Evolutionary conservation across 176 grass and related monocot genomes (phyloP).

Genomic region (Oryza officinalis): DNA sequence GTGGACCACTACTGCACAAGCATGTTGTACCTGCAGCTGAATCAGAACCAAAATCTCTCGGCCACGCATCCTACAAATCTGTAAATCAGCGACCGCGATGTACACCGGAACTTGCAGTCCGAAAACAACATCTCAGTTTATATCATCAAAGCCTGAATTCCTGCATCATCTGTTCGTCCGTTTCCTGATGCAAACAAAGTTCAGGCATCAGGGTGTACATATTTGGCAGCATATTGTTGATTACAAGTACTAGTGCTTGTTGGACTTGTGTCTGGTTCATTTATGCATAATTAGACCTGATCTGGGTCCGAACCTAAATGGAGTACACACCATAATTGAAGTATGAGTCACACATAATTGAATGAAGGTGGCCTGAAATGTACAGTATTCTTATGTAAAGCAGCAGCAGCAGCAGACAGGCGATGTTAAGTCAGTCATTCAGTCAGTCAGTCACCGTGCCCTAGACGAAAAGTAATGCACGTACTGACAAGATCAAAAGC

Average conservation of each 20-base stretch:
- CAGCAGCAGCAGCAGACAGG: not conserved
- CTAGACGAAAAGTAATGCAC: not conserved
- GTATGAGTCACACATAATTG: constrained; percentile 19
- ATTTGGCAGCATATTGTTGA: not conserved
- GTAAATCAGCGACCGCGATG: not conserved
- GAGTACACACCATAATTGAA: not conserved
- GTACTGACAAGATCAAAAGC: constrained; percentile 19
- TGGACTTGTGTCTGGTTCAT: not conserved
- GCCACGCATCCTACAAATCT: not conserved
- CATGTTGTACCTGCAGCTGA: not conserved
- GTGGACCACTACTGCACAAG: not conserved
- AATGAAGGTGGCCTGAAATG: not conserved
- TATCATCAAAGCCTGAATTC: not conserved
- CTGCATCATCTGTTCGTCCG: not conserved
- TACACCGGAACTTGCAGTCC: not conserved
- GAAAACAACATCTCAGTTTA: not conserved
- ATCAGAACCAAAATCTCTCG: not conserved
- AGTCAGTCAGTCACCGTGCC: not conserved
- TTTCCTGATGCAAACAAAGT: not conserved
- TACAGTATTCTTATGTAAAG: not conserved
- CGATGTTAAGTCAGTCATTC: not conserved
- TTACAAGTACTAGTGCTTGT: not conserved
- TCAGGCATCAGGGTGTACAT: not conserved
- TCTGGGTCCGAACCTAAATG: not conserved
- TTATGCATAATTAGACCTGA: not conserved